Conservation (phyloP, 306 rosid species). For the Senna siamea region DNA sequence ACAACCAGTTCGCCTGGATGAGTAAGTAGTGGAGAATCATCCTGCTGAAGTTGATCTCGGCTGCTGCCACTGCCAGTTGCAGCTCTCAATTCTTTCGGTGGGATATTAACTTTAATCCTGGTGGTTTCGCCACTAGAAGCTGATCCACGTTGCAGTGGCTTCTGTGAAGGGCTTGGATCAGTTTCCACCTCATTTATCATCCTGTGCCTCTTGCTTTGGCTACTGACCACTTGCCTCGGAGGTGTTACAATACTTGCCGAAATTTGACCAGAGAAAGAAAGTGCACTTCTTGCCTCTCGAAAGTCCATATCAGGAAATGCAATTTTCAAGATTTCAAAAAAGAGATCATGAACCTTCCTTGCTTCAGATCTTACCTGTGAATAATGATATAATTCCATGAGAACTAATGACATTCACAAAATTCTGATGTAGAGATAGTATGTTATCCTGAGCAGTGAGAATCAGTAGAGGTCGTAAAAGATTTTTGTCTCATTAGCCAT, state of each 20-base stretch:
- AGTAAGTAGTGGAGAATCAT: slow-evolving; percentile 68
- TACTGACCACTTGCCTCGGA: slow-evolving; percentile 55
- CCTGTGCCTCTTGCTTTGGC: slow-evolving; percentile 73
- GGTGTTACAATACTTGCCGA: slow-evolving; percentile 55
- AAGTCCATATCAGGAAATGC: slow-evolving; percentile 93
- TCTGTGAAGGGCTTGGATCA: slow-evolving; percentile 60
- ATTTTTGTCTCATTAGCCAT: too few species aligned
- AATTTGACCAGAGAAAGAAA: slow-evolving; percentile 66
- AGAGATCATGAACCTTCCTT: slow-evolving; percentile 94
- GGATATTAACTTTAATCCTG: slow-evolving; percentile 58
- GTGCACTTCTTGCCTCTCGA: slow-evolving; percentile 75
- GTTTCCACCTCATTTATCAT: slow-evolving; percentile 67
- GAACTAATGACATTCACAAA: slow-evolving; percentile 14
- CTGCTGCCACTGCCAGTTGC: slow-evolving; percentile 59
- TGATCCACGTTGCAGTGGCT: slow-evolving; percentile 63
- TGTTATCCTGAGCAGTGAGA: background rate
- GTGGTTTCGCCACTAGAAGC: slow-evolving; percentile 59
- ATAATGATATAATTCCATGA: slow-evolving; percentile 32
- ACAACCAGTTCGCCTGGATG: slow-evolving; percentile 98
- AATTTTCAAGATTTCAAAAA: slow-evolving; percentile 90
- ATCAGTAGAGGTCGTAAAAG: too few species aligned
- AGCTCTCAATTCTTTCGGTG: slow-evolving; percentile 71
- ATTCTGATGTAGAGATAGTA: background rate
- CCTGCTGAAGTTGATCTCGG: slow-evolving; percentile 70
- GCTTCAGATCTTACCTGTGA: slow-evolving; percentile 92